Evolutionary conservation across 805 yeast species (phyloP), one percentile per base, ranked within the genome.

Genomic region (Wickerhamomyces xylosicus): DNA sequence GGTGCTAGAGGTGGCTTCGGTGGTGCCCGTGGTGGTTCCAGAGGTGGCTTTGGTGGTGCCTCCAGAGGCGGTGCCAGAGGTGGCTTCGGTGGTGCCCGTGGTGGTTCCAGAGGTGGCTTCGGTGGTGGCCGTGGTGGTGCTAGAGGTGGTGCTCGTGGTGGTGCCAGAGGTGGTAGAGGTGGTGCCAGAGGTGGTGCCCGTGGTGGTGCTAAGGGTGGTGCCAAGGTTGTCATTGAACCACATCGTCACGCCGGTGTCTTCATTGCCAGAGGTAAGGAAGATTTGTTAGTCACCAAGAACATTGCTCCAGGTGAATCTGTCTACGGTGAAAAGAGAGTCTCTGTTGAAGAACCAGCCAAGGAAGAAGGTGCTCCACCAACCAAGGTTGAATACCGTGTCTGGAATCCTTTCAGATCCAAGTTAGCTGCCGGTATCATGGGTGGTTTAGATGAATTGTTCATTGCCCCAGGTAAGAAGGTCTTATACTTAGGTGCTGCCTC

Each of bases 341-440:
- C 94, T 42, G 74, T 92, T 46, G 98, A 92, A 64, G 96, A 85
- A 62, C 95, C 97, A 50, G 76, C 90, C 42, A 77, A 71, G 57
- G 95, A 83, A 60, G 95, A 83, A 58, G 83, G 82, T 59, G 85
- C 79, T 43, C 85, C 92, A 52, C 79, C 92, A 50, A 87, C 97
- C 59, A 92, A 92, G 74, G 76, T 79, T 46, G 98, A 92, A 73
- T 92, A 92, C 80, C 89, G 98, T 77, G 98, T 92, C 53, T 92
- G 98, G 98, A 92, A 92, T 71, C 98, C 98, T 48, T 92, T 92
- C 84, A 84, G 98, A 80, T 90, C 97, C 44, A 92, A 92, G 77
- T 74, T 92, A 71, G 98, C 98, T 63, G 98, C 98, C 47, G 98
- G 98, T 84, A 85, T 92, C 53, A 85, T 92, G 86, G 98, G 98